A percentile compares a stretch with the other conserved stretches of the same genome.
Conservation (phyloP, 345 rosid species). For the Populus davidiana region DNA sequence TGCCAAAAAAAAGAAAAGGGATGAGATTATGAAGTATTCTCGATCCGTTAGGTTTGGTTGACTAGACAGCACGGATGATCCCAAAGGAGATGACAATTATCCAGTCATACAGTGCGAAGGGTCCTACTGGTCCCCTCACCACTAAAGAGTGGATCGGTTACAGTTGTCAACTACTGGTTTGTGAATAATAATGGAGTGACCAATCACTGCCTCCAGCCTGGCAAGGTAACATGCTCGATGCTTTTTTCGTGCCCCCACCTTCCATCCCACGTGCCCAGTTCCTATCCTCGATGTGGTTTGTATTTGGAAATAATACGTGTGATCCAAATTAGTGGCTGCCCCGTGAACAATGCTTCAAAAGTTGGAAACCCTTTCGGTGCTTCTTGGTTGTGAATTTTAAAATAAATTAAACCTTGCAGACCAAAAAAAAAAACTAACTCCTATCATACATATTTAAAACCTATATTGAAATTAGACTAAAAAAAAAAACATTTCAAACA, state of each 20-base stretch:
- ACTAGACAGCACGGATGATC: neutral
- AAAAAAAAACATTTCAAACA: too few relatives aligned
- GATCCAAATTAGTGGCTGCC: too few relatives aligned
- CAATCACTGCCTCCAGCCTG: slow-evolving; percentile 27
- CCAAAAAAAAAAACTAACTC: too few relatives aligned
- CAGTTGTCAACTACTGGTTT: slow-evolving; percentile 28
- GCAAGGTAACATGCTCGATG: neutral
- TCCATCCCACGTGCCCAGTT: neutral
- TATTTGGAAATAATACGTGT: too few relatives aligned
- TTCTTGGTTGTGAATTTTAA: too few relatives aligned
- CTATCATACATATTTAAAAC: too few relatives aligned
- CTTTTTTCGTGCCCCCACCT: neutral
- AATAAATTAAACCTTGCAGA: too few relatives aligned
- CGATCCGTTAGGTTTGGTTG: neutral
- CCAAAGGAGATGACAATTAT: neutral
- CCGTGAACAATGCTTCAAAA: too few relatives aligned
- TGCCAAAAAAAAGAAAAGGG: too few relatives aligned
- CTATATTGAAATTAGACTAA: too few relatives aligned
- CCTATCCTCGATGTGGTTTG: neutral
- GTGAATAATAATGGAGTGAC: neutral
- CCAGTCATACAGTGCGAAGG: neutral
- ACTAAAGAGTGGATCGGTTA: neutral
- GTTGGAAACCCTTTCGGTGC: too few relatives aligned
- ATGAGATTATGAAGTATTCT: neutral
- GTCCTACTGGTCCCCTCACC: slow-evolving; percentile 8